phyloP scores from a whole-genome alignment of 371 early-diverging fungal genomes.

The Mucor mucedo region DNA sequence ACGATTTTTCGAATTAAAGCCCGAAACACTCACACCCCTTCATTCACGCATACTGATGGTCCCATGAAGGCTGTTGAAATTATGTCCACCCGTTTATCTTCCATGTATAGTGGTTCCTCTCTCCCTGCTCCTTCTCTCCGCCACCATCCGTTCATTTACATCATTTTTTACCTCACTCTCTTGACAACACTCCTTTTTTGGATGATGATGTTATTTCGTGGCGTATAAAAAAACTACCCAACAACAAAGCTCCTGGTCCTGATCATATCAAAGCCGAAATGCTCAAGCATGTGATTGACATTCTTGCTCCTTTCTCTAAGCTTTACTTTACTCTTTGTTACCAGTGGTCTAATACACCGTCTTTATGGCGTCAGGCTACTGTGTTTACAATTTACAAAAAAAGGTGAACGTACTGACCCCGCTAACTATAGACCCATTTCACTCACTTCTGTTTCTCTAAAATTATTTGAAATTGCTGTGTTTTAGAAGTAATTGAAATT shows the following conservation, averaged over 20 bases:
- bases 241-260: slow-evolving; percentile 20
- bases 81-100: not conserved
- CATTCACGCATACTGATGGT: not conserved
- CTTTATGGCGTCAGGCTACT: slow-evolving; percentile 29
- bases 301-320: slow-evolving; percentile 10
- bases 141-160: too few relatives aligned
- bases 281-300: slow-evolving; percentile 17
- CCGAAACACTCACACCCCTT: not conserved
- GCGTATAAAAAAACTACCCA: slow-evolving; percentile 1
- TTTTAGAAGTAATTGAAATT: too few relatives aligned
- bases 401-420: slow-evolving; percentile 21
- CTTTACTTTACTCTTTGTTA: too few relatives aligned
- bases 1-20: not conserved
- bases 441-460: slow-evolving; percentile 28
- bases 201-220: too few relatives aligned
- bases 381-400: slow-evolving; percentile 32
- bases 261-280: slow-evolving; percentile 31
- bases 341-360: slow-evolving; percentile 27
- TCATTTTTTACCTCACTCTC: too few relatives aligned
- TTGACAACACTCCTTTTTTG: too few relatives aligned
- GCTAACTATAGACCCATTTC: slow-evolving; percentile 30
- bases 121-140: too few relatives aligned
- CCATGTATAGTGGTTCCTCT: not conserved
- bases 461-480: slow-evolving; percentile 27
- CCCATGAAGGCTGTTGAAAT: slow-evolving; percentile 1